Percentiles rank a stretch among this genome's conserved stretches.
These are phyloP conservation scores for Termitomyces sp. DNA, from an alignment of 1,284 basidiomycete genomes.

Conservation along the genomic window DNA sequence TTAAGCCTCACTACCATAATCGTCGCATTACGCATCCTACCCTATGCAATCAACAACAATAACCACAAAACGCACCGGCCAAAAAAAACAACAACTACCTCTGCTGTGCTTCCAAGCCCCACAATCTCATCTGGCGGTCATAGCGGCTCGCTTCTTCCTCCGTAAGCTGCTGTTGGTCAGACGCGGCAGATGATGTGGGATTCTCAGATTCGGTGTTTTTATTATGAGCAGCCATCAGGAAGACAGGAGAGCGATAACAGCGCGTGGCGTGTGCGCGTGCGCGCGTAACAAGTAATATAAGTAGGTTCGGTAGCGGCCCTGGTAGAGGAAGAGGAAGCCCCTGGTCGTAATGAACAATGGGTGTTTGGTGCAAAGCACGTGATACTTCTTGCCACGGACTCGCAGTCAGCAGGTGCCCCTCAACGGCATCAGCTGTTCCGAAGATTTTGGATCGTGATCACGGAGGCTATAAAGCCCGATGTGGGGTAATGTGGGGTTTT, in stretches of 20 bases:
- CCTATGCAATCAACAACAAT: conserved; percentile 10
- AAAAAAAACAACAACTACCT: conserved; percentile 41
- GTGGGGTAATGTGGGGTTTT: background rate
- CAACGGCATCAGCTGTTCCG: too few relatives aligned
- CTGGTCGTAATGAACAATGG: background rate
- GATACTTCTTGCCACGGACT: background rate
- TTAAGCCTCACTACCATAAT: conserved; percentile 81
- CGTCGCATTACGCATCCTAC: conserved; percentile 90
- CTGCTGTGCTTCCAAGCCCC: conserved; percentile 98
- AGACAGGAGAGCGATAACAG: background rate
- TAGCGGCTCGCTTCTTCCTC: conserved; percentile 65
- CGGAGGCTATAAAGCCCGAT: too few relatives aligned
- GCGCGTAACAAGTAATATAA: too few relatives aligned
- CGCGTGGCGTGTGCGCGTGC: too few relatives aligned
- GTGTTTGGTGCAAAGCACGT: background rate
- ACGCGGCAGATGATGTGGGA: conserved; percentile 5
- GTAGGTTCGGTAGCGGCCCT: background rate
- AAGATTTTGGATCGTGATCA: too few relatives aligned
- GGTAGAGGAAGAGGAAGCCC: background rate
- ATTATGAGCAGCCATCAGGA: conserved; percentile 9
- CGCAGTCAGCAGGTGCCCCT: too few relatives aligned
- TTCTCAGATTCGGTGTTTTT: conserved; percentile 4
- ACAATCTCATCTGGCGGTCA: conserved; percentile 95
- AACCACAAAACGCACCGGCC: conserved; percentile 10
- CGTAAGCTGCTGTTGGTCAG: conserved; percentile 26